A percentile compares a stretch with the other conserved stretches of the same genome.
Conservation (phyloP, 495 filamentous ascomycete species). For the Sordaria brevicollis region DNA sequence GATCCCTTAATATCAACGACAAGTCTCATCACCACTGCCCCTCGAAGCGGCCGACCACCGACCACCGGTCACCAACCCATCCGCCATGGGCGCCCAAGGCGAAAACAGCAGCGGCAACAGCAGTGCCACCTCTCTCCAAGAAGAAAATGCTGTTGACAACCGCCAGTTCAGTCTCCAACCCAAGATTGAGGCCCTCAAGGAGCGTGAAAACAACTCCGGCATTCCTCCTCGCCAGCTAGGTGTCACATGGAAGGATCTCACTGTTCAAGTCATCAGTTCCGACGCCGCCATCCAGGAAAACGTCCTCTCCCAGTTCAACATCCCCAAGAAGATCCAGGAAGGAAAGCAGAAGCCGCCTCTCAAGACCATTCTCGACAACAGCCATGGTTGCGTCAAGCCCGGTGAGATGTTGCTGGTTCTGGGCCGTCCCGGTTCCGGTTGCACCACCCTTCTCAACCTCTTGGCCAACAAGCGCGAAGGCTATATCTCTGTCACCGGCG, state of each 20-base stretch:
- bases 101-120: constrained; percentile 5
- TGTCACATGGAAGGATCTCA: constrained; percentile 50
- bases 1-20: neutral
- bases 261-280: constrained; percentile 40
- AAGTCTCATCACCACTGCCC: neutral
- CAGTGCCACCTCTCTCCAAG: neutral
- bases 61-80: neutral
- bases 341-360: constrained; percentile 39
- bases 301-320: constrained; percentile 47
- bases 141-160: neutral
- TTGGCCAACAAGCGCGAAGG: constrained; percentile 63
- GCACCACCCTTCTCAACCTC: constrained; percentile 71
- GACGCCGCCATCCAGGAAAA: constrained; percentile 35
- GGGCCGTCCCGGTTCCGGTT: constrained; percentile 64
- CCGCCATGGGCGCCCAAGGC: constrained; percentile 11
- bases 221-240: constrained; percentile 44
- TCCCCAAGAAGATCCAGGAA: constrained; percentile 31
- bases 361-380: constrained; percentile 54
- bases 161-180: constrained; percentile 32
- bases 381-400: constrained; percentile 35
- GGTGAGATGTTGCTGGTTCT: constrained; percentile 79
- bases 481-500: constrained; percentile 55
- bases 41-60: neutral
- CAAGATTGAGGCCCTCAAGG: constrained; percentile 31
- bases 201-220: constrained; percentile 36